Base-by-base conservation (phyloP, 2,329 filamentous ascomycete genomes). In the Tolypocladium amazonense region DNA sequence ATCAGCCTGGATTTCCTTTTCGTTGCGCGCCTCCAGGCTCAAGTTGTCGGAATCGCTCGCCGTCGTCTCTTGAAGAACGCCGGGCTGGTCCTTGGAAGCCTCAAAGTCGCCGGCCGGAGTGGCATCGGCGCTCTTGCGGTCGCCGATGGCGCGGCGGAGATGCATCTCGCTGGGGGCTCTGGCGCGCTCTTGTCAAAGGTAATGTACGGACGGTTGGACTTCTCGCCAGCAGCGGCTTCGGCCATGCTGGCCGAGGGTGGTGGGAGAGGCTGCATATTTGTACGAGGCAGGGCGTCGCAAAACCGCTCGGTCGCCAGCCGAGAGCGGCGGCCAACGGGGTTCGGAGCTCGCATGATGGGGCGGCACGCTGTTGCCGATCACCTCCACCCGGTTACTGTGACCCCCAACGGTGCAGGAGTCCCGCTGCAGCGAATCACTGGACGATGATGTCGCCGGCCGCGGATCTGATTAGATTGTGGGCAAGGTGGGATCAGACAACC, bases 401-500 rank as follows among this genome's bases (percentile, higher is more conserved):
- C 23, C 43, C 43, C 43, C 14, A 8, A 27, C 37, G 23, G n/a
- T 37, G 2, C 23, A 27, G 2, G 6, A n/a, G 54, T 56, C n/a
- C n/a, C 23, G n/a, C 37, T 8, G 35, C n/a, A 27, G 18, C 55
- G 55, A 56, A 56, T 43, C 55, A 56, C 23, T 6, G 15, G 18
- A 4, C 3, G 37, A n/a, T 14, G 55, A 43, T 39, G 37, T 1
- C 37, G 20, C 39, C 37, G 15, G 38, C 37, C 33, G 55, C 55
- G 55, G 55, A 56, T 56, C 55, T 56, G 55, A 56, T 56, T 33
- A 56, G 55, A 56, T 56, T 56, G 37, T 38, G 33, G 33, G 6
- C 33, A 35, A 35, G 33, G 33, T 47, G 38, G 55, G 20, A 56
- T 56, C 25, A 33, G 38, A 27, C 4, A 20, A 41, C 23, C 37